Evolutionary conservation across 225 moss, liverwort and hornwort species (phyloP), one percentile per base, ranked within the genome.

Genomic region (Physcomitrium patens): DNA sequence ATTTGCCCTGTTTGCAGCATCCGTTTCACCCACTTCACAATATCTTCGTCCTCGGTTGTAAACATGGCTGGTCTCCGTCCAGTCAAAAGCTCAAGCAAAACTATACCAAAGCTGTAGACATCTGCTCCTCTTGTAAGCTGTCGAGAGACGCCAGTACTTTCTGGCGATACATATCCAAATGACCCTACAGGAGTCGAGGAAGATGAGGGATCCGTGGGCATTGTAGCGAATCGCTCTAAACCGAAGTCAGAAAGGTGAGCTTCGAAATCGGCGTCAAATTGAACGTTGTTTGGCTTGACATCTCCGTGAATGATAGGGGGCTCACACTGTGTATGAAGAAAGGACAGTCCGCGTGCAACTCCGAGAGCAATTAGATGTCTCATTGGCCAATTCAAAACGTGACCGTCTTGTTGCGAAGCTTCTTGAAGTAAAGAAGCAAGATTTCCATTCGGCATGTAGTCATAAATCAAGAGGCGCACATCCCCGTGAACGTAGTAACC

Each of bases 191-290:
- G 76, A 56, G 76, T 86, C 14, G 86, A 77, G 15, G 87, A 84
- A n/a, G 89, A 87, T 43, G 87, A 80, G 20, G 89, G 86, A 18
- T 89, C 85, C 16, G 78, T 54, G 2, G 86, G 85, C 3, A 61
- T 77, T 24, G 73, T 65, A 12, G 75, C 73, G 17, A 93, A 75
- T 43, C 83, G 82, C 57, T 89, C 89, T 18, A 91, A 78, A 19
- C 91, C 91, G 60, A 93, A 93, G 66, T 93, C 93, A 18, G 91
- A 91, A 31, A 93, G 78, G 84, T 93, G 93, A 49, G 93, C 91
- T 89, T 91, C 93, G 55, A 93, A 93, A 58, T 91, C 91, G 45
- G 93, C 93, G 70, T 91, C 93, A 53, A 93, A 93, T 72, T 91
- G 89, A 41, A 93, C 87, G 62, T 91, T 91, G 72, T 87, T 91